Evolutionary conservation across 192 early-diverging fungal species (phyloP).

Genomic region (Allomyces arbusculus): DNA sequence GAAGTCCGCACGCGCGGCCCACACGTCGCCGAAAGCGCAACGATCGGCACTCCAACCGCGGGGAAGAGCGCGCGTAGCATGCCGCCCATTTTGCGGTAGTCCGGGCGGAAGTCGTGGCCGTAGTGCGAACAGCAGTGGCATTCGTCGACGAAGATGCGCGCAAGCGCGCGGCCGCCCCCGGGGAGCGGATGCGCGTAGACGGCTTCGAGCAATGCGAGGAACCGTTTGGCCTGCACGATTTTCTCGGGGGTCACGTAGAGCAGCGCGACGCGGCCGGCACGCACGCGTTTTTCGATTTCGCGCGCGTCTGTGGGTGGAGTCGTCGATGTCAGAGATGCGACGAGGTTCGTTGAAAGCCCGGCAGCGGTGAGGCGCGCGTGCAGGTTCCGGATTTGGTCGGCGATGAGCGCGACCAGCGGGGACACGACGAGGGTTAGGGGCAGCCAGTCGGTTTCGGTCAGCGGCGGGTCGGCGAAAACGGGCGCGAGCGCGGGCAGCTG

Average conservation of each 20-base stretch:
- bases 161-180: conserved; percentile 10
- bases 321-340: not conserved
- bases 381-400: conserved; percentile 27
- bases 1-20: conserved; percentile 27
- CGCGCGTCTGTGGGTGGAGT: too few species aligned
- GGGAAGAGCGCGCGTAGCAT: conserved; percentile 33
- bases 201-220: conserved; percentile 18
- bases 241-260: conserved; percentile 31
- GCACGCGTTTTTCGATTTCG: too few species aligned
- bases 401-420: conserved; percentile 27
- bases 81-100: conserved; percentile 21
- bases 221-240: conserved; percentile 19
- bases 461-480: conserved; percentile 4
- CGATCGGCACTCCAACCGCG: conserved; percentile 24
- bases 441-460: too few species aligned
- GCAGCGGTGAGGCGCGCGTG: conserved; percentile 6
- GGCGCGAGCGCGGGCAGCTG: conserved; percentile 23
- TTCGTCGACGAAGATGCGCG: conserved; percentile 28
- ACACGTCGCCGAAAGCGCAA: conserved; percentile 63
- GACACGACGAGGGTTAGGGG: conserved; percentile 22
- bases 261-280: conserved; percentile 9
- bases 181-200: conserved; percentile 5
- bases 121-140: conserved; percentile 28
- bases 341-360: too few species aligned
- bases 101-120: conserved; percentile 34